Conservation (phyloP, 139 green algal genomes). For the Marvania coccoides region DNA sequence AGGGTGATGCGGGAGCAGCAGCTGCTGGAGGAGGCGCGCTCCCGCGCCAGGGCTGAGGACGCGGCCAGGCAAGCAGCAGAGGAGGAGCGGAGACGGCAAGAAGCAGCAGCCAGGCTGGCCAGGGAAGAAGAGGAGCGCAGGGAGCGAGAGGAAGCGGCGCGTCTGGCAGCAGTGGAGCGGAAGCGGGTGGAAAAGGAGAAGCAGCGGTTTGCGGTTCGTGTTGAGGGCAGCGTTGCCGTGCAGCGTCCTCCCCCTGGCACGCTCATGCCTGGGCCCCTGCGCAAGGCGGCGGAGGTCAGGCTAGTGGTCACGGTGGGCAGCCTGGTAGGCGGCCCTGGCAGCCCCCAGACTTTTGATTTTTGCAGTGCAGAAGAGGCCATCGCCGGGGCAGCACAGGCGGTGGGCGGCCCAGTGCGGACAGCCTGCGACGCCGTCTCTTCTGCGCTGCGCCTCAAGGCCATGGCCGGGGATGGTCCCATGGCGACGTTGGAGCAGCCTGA, state of each 20-base stretch:
- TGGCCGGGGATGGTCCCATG: slow-evolving; percentile 37
- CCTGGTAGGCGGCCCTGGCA: slow-evolving; percentile 10
- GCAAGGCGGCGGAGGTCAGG: slow-evolving; percentile 9
- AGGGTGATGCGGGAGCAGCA: slow-evolving; percentile 14
- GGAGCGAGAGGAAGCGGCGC: slow-evolving; percentile 15
- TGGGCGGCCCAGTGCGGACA: background rate
- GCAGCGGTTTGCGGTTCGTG: slow-evolving; percentile 22
- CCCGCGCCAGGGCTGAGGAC: background rate
- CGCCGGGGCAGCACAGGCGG: slow-evolving; percentile 3
- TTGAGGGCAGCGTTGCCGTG: slow-evolving; percentile 24
- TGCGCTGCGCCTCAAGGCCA: slow-evolving; percentile 29
- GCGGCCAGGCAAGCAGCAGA: slow-evolving; percentile 12
- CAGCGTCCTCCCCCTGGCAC: slow-evolving; percentile 16
- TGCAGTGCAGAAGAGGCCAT: background rate
- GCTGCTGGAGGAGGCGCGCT: slow-evolving; percentile 2
- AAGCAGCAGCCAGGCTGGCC: no score
- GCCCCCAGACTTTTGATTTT: slow-evolving; percentile 1
- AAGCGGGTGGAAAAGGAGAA: slow-evolving; percentile 13
- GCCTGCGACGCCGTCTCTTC: slow-evolving; percentile 13
- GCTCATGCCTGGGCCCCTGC: slow-evolving; percentile 16
- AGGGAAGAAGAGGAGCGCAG: slow-evolving; percentile 9
- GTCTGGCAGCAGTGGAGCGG: slow-evolving; percentile 7
- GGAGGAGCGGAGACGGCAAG: slow-evolving; percentile 11
- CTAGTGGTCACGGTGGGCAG: background rate
- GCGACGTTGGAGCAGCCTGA: slow-evolving; percentile 35